Evolutionary conservation across 2,329 filamentous ascomycete species (phyloP).

Genomic region (Neofusicoccum umdonicola): DNA sequence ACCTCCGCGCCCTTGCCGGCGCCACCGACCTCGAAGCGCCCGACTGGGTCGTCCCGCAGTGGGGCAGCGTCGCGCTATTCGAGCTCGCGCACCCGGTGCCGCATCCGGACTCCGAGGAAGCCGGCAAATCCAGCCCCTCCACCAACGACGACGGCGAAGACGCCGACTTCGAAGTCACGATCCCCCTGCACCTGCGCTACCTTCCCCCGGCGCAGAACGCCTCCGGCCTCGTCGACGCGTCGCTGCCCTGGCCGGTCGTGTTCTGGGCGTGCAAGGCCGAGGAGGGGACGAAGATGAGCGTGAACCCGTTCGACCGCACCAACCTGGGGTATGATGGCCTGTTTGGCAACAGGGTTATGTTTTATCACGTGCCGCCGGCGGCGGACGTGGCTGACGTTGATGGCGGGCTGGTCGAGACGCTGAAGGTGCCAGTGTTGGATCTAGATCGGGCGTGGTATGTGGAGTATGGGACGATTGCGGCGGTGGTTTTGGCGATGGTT

Average conservation of each 20-base stretch:
- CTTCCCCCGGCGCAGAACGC: slow-evolving; percentile 60
- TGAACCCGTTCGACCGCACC: slow-evolving; percentile 81
- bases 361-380: slow-evolving; percentile 64
- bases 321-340: slow-evolving; percentile 82
- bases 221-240: slow-evolving; percentile 37
- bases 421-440: slow-evolving; percentile 46
- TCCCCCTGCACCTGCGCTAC: slow-evolving; percentile 87
- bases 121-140: not conserved
- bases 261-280: slow-evolving; percentile 85
- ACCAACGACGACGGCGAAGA: slow-evolving; percentile 26
- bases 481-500: slow-evolving; percentile 44
- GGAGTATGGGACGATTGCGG: slow-evolving; percentile 42
- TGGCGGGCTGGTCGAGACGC: slow-evolving; percentile 27
- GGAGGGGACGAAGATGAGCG: slow-evolving; percentile 64
- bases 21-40: slow-evolving; percentile 90
- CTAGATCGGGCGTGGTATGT: slow-evolving; percentile 35
- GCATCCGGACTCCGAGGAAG: not conserved
- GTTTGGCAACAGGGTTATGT: slow-evolving; percentile 74
- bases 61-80: slow-evolving; percentile 78
- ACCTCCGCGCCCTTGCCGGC: slow-evolving; percentile 66
- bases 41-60: slow-evolving; percentile 70
- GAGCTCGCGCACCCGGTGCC: slow-evolving; percentile 62
- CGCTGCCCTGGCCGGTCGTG: slow-evolving; percentile 76
- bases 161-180: slow-evolving; percentile 60
- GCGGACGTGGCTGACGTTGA: slow-evolving; percentile 2